Conservation (phyloP, 495 filamentous ascomycete species). For the Amniculicola lignicola region DNA sequence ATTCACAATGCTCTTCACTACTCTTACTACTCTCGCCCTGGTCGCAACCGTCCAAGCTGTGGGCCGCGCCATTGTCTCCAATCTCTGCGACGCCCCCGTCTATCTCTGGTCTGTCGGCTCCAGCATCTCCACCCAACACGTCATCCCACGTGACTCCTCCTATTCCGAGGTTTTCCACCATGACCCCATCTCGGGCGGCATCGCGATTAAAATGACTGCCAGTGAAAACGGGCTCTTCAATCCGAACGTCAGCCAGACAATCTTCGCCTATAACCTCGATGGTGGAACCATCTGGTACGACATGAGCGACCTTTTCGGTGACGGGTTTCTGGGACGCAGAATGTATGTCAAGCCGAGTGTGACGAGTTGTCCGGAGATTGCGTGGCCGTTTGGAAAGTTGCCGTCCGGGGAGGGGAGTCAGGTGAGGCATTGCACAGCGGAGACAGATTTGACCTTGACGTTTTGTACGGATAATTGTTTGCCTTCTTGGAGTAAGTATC, state of each 20-base stretch:
- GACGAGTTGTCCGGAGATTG: constrained; percentile 39
- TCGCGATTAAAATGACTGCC: constrained; percentile 53
- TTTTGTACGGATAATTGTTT: constrained; percentile 13
- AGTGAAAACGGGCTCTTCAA: constrained; percentile 49
- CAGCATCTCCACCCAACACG: constrained; percentile 37
- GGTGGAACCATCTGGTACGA: constrained; percentile 54
- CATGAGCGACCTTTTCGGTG: constrained; percentile 54
- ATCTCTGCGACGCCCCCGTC: constrained; percentile 49
- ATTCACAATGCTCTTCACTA: constrained; percentile 8
- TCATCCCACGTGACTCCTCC: constrained; percentile 37
- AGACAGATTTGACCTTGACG: constrained; percentile 8
- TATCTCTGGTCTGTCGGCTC: constrained; percentile 58
- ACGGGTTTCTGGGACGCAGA: constrained; percentile 49
- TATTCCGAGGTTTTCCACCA: constrained; percentile 6
- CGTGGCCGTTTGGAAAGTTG: constrained; percentile 48
- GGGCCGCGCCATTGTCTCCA: constrained; percentile 51
- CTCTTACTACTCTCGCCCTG: not conserved
- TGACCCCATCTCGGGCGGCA: constrained; percentile 47
- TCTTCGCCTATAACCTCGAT: constrained; percentile 55
- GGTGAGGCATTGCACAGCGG: constrained; percentile 7
- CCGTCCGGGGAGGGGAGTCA: constrained; percentile 49
- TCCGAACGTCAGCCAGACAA: constrained; percentile 50
- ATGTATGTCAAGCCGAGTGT: constrained; percentile 42
- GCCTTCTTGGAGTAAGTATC: constrained; percentile 18
- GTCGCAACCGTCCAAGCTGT: constrained; percentile 36